Evolutionary conservation across 1,284 basidiomycete genomes (phyloP), one percentile per base, ranked within the genome.

Genomic region (Ceraceosorus guamensis): DNA sequence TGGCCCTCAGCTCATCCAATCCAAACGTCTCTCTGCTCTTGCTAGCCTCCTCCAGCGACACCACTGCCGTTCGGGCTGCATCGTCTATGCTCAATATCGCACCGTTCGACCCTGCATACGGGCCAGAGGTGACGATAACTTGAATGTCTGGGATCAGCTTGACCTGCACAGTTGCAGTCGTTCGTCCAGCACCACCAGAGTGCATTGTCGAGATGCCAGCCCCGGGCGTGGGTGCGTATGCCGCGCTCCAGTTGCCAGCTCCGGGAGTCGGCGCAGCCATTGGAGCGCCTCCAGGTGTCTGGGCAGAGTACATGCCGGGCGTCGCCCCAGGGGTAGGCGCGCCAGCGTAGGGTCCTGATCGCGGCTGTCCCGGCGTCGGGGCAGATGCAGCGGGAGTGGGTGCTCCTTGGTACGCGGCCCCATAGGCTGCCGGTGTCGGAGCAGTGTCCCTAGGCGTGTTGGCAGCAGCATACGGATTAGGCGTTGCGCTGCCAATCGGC

Each of bases 221-320:
- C 10, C 46, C 53, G 7, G 53, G 53, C 44, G 51, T 53, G 31
- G 53, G 53, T 8, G 51, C 53, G 30, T 13, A 46, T n/a, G 34
- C 5, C 16, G 49, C 46, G n/a, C 46, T 35, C 13, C 48, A 49
- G 34, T 44, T n/a, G n/a, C 30, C 33, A 10, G 39, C 30, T 45
- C 34, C 37, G 5, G 34, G 55, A 46, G 52, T 41, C 43, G 48
- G 52, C 11, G 37, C 37, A 41, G 8, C n/a, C 37, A 41, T 41
- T n/a, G 37, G 37, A 8, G 10, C 49, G 13, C 35, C 49, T 8
- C 46, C 53, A 7, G 53, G 53, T 52, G 51, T 53, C 4, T 46
- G 53, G 14, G 51, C 53, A 16, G 46, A 46, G 30, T 48, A 18
- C 10, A 31, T 30, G 30, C 46, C 46, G 8, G 53, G 53, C 16